Conservation (phyloP, 352 stramenopile genomes). For the Globisporangium parvum region DNA sequence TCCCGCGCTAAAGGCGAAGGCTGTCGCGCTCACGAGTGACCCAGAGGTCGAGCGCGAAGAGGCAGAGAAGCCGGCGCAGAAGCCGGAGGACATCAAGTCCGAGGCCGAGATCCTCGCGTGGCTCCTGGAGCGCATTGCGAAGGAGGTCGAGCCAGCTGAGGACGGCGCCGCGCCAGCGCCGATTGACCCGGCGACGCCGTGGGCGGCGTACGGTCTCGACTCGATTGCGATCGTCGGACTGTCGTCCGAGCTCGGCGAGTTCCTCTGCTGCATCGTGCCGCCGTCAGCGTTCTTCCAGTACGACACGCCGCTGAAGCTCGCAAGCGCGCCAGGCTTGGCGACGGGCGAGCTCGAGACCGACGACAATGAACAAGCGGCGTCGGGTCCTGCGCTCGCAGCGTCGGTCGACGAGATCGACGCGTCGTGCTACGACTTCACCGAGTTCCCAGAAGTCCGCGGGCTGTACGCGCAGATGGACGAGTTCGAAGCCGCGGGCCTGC, state of each 20-base stretch:
- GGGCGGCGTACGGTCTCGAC: slow-evolving; percentile 59
- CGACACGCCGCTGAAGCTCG: slow-evolving; percentile 53
- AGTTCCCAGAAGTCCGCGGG: slow-evolving; percentile 58
- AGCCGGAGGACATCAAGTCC: slow-evolving; percentile 40
- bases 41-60: slow-evolving; percentile 9
- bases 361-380: background rate
- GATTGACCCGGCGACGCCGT: slow-evolving; percentile 53
- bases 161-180: slow-evolving; percentile 14
- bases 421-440: slow-evolving; percentile 59
- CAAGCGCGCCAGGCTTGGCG: slow-evolving; percentile 46
- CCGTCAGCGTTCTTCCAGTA: slow-evolving; percentile 69
- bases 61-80: slow-evolving; percentile 13
- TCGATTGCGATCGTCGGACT: slow-evolving; percentile 63
- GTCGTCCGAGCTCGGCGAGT: slow-evolving; percentile 58
- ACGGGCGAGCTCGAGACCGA: slow-evolving; percentile 38
- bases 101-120: slow-evolving; percentile 66
- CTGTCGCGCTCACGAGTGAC: slow-evolving; percentile 1
- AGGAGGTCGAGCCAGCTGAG: slow-evolving; percentile 26
- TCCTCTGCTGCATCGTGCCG: slow-evolving; percentile 60
- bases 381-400: slow-evolving; percentile 20
- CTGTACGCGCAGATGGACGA: slow-evolving; percentile 69
- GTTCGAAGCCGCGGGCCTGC: slow-evolving; percentile 61
- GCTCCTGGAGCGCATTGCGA: slow-evolving; percentile 55
- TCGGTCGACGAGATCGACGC: slow-evolving; percentile 57
- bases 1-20: slow-evolving; percentile 1